These are phyloP conservation scores for Sporothrix sp. DNA, from an alignment of 2,329 filamentous ascomycete species.

Conservation along the genomic window DNA sequence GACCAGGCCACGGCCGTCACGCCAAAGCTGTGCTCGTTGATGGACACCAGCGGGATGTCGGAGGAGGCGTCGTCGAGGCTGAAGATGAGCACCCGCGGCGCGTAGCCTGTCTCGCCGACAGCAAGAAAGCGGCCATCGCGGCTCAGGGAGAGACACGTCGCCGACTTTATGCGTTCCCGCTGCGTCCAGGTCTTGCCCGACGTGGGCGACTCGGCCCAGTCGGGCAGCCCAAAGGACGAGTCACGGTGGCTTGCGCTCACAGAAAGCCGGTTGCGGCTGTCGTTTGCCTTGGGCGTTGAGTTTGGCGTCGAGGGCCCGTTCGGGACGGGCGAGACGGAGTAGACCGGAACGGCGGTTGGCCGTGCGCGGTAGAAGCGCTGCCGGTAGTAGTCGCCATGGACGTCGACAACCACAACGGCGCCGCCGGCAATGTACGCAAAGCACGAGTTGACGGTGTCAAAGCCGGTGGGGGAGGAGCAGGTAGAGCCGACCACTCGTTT, in stretches of 20 bases:
- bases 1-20: slow-evolving; percentile 87
- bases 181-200: slow-evolving; percentile 71
- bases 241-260: slow-evolving; percentile 33
- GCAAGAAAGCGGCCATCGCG: slow-evolving; percentile 79
- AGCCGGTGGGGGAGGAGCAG: slow-evolving; percentile 71
- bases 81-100: slow-evolving; percentile 83
- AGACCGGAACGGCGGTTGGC: slow-evolving; percentile 60
- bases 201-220: slow-evolving; percentile 51
- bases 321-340: slow-evolving; percentile 45
- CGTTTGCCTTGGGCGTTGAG: slow-evolving; percentile 51
- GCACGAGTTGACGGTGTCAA: slow-evolving; percentile 66
- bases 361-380: slow-evolving; percentile 89
- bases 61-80: slow-evolving; percentile 69
- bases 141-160: slow-evolving; percentile 82
- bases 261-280: slow-evolving; percentile 49
- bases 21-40: slow-evolving; percentile 84
- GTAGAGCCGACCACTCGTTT: slow-evolving; percentile 87
- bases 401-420: slow-evolving; percentile 78
- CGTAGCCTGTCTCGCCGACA: slow-evolving; percentile 92
- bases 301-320: slow-evolving; percentile 41
- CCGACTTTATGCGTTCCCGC: slow-evolving; percentile 85
- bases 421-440: slow-evolving; percentile 92
- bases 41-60: slow-evolving; percentile 71
- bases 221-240: slow-evolving; percentile 33
- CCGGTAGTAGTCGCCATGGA: slow-evolving; percentile 56